These are phyloP conservation scores for Ogataea minuta DNA, from an alignment of 805 yeast species.

Conservation along the genomic window DNA sequence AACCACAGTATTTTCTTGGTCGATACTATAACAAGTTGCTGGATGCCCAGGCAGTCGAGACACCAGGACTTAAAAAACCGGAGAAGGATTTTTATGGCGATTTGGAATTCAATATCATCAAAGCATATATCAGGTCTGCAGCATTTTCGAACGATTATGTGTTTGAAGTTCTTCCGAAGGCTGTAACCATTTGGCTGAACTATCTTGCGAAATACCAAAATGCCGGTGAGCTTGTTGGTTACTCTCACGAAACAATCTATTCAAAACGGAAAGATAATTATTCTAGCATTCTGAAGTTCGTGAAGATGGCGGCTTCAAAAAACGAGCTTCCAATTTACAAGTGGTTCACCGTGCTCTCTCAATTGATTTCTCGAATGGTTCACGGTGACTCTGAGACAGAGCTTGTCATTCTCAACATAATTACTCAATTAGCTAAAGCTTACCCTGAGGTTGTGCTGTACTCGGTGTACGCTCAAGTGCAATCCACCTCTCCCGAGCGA, in stretches of 20 bases:
- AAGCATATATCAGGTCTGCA: constrained; percentile 57
- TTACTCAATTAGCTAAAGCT: constrained; percentile 52
- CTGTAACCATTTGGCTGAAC: constrained; percentile 90
- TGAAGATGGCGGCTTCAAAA: constrained; percentile 41
- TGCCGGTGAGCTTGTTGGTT: constrained; percentile 26
- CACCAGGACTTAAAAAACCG: constrained; percentile 29
- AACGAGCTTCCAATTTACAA: constrained; percentile 47
- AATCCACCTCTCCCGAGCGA: constrained; percentile 53
- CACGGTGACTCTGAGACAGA: constrained; percentile 60
- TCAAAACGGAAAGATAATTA: constrained; percentile 38
- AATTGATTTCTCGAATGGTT: constrained; percentile 73
- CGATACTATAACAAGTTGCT: constrained; percentile 72
- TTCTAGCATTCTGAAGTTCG: constrained; percentile 46
- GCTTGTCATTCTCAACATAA: constrained; percentile 53
- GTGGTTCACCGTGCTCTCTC: constrained; percentile 88
- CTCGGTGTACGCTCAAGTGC: constrained; percentile 69
- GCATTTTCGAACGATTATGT: constrained; percentile 62
- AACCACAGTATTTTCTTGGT: constrained; percentile 78
- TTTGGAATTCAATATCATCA: constrained; percentile 54
- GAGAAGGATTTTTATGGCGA: constrained; percentile 43
- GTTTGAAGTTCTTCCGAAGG: constrained; percentile 83
- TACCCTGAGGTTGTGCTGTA: constrained; percentile 88
- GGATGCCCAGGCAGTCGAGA: constrained; percentile 51
- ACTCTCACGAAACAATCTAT: constrained; percentile 25
- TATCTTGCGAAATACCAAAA: constrained; percentile 46